Percentiles rank a stretch among this genome's conserved stretches.
Conservation (phyloP, 2,329 filamentous ascomycete genomes). For the Fusarium penzigii region DNA sequence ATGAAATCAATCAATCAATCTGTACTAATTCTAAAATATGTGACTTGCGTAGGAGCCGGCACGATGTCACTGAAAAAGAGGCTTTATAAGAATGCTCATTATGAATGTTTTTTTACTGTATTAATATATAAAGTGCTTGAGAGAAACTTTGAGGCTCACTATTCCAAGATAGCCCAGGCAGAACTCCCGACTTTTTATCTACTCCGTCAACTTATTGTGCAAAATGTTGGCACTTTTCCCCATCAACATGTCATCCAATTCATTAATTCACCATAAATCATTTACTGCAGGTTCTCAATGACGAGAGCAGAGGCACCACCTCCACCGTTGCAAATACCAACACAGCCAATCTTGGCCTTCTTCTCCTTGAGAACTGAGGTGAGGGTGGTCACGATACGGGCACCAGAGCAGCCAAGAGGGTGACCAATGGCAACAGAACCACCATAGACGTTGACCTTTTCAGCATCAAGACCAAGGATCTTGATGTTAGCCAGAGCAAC, state of each 20-base stretch:
- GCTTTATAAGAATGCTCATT: not conserved
- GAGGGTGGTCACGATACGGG: conserved; percentile 88
- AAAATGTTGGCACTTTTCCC: conserved; percentile 1
- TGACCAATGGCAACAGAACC: conserved; percentile 96
- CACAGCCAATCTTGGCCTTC: conserved; percentile 90
- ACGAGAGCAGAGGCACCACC: conserved; percentile 94
- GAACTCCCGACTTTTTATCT: conserved; percentile 22
- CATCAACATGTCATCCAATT: conserved; percentile 25
- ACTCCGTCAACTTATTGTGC: conserved; percentile 12
- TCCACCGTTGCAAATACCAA: conserved; percentile 97
- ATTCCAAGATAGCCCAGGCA: conserved; percentile 17
- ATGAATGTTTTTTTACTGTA: not conserved
- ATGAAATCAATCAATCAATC: not conserved
- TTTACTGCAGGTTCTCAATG: conserved; percentile 71
- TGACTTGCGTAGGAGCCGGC: not conserved
- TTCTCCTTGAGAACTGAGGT: conserved; percentile 86
- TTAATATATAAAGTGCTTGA: not conserved
- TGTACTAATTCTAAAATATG: not conserved
- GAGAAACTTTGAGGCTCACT: not conserved
- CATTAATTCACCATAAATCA: conserved; percentile 19
- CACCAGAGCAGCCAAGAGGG: conserved; percentile 89
- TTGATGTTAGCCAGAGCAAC: conserved; percentile 97
- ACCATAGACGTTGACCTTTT: conserved; percentile 93
- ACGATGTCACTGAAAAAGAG: not conserved
- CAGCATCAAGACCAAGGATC: conserved; percentile 73